A percentile compares a stretch with the other conserved stretches of the same genome.
Conservation (phyloP, 805 yeast genomes). For the Cyberlindnera maclurae region DNA sequence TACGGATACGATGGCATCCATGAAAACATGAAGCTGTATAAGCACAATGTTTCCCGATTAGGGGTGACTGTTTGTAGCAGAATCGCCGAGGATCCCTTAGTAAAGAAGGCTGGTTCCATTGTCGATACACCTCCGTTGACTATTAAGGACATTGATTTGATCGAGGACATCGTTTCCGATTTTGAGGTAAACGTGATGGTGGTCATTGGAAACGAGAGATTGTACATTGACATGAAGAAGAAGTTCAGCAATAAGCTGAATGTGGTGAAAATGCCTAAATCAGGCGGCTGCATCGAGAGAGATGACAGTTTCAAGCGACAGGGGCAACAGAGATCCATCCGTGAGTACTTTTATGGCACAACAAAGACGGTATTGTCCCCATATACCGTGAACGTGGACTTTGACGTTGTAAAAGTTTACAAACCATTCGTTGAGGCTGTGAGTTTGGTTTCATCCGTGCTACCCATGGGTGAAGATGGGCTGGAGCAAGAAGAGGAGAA, state of each 20-base stretch:
- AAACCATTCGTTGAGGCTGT: conserved; percentile 34
- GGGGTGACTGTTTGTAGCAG: conserved; percentile 34
- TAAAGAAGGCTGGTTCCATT: conserved; percentile 48
- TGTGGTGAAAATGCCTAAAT: conserved; percentile 53
- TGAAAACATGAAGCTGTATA: conserved; percentile 38
- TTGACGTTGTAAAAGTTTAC: conserved; percentile 53
- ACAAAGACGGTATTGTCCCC: conserved; percentile 67
- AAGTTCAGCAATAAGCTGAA: conserved; percentile 33
- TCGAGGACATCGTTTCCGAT: conserved; percentile 50
- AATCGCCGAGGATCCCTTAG: conserved; percentile 39
- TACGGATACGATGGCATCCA: conserved; percentile 61
- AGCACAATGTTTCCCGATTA: conserved; percentile 22
- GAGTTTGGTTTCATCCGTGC: conserved; percentile 16
- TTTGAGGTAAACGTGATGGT: conserved; percentile 54
- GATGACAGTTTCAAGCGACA: conserved; percentile 66
- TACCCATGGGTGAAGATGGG: conserved; percentile 23
- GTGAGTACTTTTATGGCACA: conserved; percentile 86
- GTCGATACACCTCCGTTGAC: conserved; percentile 69
- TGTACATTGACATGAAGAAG: conserved; percentile 55
- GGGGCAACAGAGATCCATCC: conserved; percentile 67
- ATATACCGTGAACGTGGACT: conserved; percentile 70
- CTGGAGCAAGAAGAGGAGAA: conserved; percentile 22
- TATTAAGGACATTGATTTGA: conserved; percentile 41
- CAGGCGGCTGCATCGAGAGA: conserved; percentile 71
- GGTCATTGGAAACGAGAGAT: conserved; percentile 71